Evolutionary conservation across 257 asterid genomes (phyloP).

Genomic region (Solanum ossicruentum): DNA sequence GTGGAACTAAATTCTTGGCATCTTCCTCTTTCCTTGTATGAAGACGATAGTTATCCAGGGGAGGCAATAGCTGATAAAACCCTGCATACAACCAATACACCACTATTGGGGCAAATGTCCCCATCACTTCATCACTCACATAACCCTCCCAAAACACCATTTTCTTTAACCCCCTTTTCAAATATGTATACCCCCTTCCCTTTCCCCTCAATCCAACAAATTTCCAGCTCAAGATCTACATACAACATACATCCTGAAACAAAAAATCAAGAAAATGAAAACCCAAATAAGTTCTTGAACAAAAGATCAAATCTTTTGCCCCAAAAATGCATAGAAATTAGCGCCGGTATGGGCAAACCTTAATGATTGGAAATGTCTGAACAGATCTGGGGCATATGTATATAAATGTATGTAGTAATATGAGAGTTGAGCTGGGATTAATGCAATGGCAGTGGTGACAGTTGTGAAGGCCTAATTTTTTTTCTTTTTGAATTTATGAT

Average conservation of each 20-base stretch:
- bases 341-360: not conserved
- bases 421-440: not conserved
- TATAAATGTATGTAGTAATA: not conserved
- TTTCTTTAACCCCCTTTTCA: not conserved
- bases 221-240: constrained; percentile 20
- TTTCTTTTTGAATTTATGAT: not conserved
- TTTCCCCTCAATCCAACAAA: not conserved
- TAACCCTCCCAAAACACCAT: constrained; percentile 91
- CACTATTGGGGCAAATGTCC: constrained; percentile 80
- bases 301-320: not conserved
- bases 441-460: constrained; percentile 27
- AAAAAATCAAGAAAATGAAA: not conserved
- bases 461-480: constrained; percentile 14
- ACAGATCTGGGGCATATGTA: constrained; percentile 5
- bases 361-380: constrained; percentile 2
- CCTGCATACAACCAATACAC: constrained; percentile 88
- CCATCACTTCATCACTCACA: constrained; percentile 76
- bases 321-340: not conserved
- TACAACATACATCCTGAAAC: not conserved
- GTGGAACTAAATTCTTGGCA: constrained; percentile 59
- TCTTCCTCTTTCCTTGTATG: constrained; percentile 63
- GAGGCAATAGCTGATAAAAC: constrained; percentile 69
- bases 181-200: not conserved
- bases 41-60: constrained; percentile 61
- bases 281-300: not conserved